Base-by-base conservation (phyloP, 805 yeast genomes). In the Lachancea lanzarotensis region DNA sequence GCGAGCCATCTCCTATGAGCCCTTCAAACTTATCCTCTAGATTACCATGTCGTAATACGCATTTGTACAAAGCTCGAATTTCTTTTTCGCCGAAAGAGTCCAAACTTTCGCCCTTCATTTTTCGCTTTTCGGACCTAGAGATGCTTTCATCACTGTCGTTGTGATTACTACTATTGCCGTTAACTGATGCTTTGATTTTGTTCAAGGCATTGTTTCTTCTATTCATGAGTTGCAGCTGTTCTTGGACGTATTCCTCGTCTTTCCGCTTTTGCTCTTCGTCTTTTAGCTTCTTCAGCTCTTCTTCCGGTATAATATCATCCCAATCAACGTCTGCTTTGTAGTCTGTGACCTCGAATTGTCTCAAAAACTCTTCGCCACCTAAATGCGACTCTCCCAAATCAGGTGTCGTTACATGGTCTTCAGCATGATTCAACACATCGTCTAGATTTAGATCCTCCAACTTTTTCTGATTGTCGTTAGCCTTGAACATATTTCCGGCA, bases 261-360 rank as follows among this genome's bases (percentile, higher is more conserved):
- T 82, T 76, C 42, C 84, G 76, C 62, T 81, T 83, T 72, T 84
- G 82, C 62, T 93, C 98, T 45, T 89, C 95, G 52, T 85, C 95
- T 62, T 93, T 93, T 55, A 93, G 73, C 62, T 84, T 87, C 48
- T 80, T 75, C 51, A 95, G 72, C 64, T 93, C 98, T 37, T 86
- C 95, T 52, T 87, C 90, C 0, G 99, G 99, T 57, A 93, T 93
- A 55, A 93, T 93, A 65, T 93, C 99, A 69, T 93, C 98, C 99
- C 99, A 93, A 52, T 89, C 95, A 49, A 91, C 89, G 64, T 91
- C 96, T 0, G 98, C 98, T 69, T 93, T 93, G 65, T 90, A 95
- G 63, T 93, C 98, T 0, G 99, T 93, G 43, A 93, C 98, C 67
- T 93, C 98, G 63, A 93, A 93, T 67, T 93, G 99, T 59, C 81